A percentile compares a stretch with the other conserved stretches of the same genome.
Conservation (phyloP, 2,329 filamentous ascomycete genomes). For the Capronia epimyces region DNA sequence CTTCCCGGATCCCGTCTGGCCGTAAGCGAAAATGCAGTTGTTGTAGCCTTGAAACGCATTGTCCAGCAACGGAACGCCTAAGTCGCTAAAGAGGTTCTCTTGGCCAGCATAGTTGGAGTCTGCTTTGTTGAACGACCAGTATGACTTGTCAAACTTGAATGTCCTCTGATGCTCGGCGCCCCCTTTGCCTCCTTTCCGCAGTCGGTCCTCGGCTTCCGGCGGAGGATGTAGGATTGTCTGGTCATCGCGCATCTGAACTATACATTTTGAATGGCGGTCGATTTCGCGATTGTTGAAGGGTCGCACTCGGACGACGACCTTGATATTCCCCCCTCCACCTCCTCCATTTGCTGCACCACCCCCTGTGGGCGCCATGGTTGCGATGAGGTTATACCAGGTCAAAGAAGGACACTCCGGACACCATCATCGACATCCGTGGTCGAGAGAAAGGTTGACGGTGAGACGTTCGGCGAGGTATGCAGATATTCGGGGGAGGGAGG, state of each 20-base stretch:
- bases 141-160: conserved; percentile 94
- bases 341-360: conserved; percentile 15
- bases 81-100: conserved; percentile 77
- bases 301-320: conserved; percentile 95
- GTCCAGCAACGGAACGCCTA: conserved; percentile 85
- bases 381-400: conserved; percentile 13
- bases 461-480: not conserved
- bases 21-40: conserved; percentile 99
- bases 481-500: not conserved
- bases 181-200: conserved; percentile 44
- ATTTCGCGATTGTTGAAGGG: conserved; percentile 96
- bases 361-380: conserved; percentile 55
- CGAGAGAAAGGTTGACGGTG: not conserved
- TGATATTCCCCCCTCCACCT: conserved; percentile 85
- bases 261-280: conserved; percentile 88
- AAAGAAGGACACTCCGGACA: not conserved
- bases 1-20: conserved; percentile 96
- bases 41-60: conserved; percentile 99
- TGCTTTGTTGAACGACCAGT: conserved; percentile 90
- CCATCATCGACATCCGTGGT: conserved; percentile 13
- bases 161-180: conserved; percentile 62
- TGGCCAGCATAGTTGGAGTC: conserved; percentile 84
- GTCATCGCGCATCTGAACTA: conserved; percentile 89
- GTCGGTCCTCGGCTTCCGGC: conserved; percentile 51
- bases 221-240: conserved; percentile 83